A percentile compares a stretch with the other conserved stretches of the same genome.
Evolutionary conservation across 768 basidiomycete genomes (phyloP).

Genomic region (Thelephora aurantiotincta): DNA sequence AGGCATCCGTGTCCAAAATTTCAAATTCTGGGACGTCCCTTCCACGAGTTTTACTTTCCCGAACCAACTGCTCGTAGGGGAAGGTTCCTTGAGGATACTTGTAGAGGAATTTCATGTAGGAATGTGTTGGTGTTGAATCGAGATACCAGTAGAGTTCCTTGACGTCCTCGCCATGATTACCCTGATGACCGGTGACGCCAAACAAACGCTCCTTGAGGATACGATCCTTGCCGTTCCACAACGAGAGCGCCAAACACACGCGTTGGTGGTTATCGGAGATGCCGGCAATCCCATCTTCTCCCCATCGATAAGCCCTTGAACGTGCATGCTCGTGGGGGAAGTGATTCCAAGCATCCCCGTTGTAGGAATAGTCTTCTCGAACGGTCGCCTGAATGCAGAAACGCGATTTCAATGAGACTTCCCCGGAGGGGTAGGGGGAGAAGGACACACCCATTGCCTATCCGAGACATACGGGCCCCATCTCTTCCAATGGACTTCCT

Average conservation of each 20-base stretch:
- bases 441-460: constrained; percentile 78
- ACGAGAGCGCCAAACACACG: constrained; percentile 75
- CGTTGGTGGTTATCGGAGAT: constrained; percentile 96
- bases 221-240: constrained; percentile 92
- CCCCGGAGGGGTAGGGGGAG: not conserved
- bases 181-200: constrained; percentile 92
- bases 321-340: constrained; percentile 91
- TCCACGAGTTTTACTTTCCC: constrained; percentile 68
- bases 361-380: constrained; percentile 92
- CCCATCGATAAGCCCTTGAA: constrained; percentile 95
- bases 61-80: constrained; percentile 89
- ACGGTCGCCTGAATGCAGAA: constrained; percentile 67
- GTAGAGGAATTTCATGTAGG: constrained; percentile 99
- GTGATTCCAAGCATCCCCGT: constrained; percentile 93
- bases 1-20: constrained; percentile 81
- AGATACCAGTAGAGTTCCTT: constrained; percentile 99
- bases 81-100: constrained; percentile 91
- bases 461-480: constrained; percentile 98
- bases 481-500: constrained; percentile 89
- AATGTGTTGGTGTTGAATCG: constrained; percentile 96
- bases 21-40: constrained; percentile 88
- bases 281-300: constrained; percentile 95
- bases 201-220: constrained; percentile 96
- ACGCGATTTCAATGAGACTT: constrained; percentile 5
- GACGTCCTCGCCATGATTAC: constrained; percentile 98